These are phyloP conservation scores for Fonsecaea pugnacius DNA, from an alignment of 2,329 filamentous ascomycete genomes.

Conservation along the genomic window DNA sequence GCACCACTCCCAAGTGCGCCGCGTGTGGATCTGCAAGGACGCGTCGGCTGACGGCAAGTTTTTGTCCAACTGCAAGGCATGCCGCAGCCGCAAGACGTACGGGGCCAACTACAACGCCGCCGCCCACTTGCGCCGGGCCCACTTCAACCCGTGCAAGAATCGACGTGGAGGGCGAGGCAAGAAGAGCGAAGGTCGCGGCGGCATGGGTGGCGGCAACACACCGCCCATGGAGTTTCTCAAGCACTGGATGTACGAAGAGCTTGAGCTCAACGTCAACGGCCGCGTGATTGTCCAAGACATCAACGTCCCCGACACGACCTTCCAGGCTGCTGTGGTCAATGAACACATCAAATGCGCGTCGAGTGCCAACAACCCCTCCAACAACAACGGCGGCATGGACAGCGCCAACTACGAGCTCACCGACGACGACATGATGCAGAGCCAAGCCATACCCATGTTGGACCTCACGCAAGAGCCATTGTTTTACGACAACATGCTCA, in stretches of 20 bases:
- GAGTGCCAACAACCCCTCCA: constrained; percentile 14
- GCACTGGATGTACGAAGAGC: constrained; percentile 64
- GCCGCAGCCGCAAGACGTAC: constrained; percentile 76
- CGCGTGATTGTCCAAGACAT: constrained; percentile 32
- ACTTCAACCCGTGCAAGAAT: constrained; percentile 74
- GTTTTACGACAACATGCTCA: constrained; percentile 20
- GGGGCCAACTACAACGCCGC: constrained; percentile 94
- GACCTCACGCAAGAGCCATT: constrained; percentile 19
- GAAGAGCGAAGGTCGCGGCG: constrained; percentile 63
- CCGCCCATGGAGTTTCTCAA: constrained; percentile 65
- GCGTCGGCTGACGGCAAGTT: constrained; percentile 65
- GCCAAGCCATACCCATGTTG: constrained; percentile 5
- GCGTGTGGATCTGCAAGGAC: constrained; percentile 68
- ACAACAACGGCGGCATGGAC: constrained; percentile 4
- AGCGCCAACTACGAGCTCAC: constrained; percentile 8
- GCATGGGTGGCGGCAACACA: constrained; percentile 65
- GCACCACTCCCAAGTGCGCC: constrained; percentile 65
- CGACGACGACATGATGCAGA: constrained; percentile 7
- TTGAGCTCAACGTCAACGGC: constrained; percentile 47
- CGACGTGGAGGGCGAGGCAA: constrained; percentile 60
- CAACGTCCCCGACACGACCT: constrained; percentile 28
- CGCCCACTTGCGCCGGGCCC: constrained; percentile 82
- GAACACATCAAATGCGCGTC: constrained; percentile 21
- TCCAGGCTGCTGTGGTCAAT: constrained; percentile 25
- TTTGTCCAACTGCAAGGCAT: constrained; percentile 81